These are phyloP conservation scores for Skeletonema grethae DNA, from an alignment of 108 stramenopile genomes.

Conservation along the genomic window DNA sequence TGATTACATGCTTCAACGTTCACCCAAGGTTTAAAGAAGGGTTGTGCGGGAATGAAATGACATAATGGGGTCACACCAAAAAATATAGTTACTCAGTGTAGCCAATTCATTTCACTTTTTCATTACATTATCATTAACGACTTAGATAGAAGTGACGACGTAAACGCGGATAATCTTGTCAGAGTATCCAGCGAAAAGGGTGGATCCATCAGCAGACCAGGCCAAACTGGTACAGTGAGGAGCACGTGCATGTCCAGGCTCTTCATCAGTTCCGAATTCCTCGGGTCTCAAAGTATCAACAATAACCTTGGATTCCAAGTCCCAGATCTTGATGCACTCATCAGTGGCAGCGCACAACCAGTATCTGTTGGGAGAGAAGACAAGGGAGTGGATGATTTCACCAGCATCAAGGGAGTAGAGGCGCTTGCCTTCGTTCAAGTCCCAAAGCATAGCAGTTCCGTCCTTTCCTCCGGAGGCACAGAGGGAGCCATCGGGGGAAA, in stretches of 20 bases:
- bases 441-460: constrained; percentile 99
- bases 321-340: constrained; percentile 99
- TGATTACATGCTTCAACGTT: too few species aligned
- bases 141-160: constrained; percentile 67
- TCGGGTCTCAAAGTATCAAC: constrained; percentile 96
- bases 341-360: constrained; percentile 99
- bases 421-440: constrained; percentile 99
- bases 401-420: constrained; percentile 99
- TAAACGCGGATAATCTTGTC: constrained; percentile 97
- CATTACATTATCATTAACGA: constrained; percentile 9
- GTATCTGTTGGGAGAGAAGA: constrained; percentile 99
- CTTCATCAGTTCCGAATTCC: constrained; percentile 60
- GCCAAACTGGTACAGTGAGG: constrained; percentile 96
- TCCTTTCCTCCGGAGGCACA: constrained; percentile 99
- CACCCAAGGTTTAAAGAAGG: too few species aligned
- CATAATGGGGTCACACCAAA: too few species aligned
- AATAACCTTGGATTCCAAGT: constrained; percentile 97
- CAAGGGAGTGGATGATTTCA: constrained; percentile 97
- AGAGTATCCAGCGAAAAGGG: constrained; percentile 97
- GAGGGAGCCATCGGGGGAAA: constrained; percentile 98
- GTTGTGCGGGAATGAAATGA: too few species aligned
- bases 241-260: constrained; percentile 45
- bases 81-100: too few species aligned
- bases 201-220: constrained; percentile 97
- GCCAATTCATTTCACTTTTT: constrained; percentile 2